Conservation (phyloP, 768 basidiomycete species). For the Hemileccinum rubropunctum region DNA sequence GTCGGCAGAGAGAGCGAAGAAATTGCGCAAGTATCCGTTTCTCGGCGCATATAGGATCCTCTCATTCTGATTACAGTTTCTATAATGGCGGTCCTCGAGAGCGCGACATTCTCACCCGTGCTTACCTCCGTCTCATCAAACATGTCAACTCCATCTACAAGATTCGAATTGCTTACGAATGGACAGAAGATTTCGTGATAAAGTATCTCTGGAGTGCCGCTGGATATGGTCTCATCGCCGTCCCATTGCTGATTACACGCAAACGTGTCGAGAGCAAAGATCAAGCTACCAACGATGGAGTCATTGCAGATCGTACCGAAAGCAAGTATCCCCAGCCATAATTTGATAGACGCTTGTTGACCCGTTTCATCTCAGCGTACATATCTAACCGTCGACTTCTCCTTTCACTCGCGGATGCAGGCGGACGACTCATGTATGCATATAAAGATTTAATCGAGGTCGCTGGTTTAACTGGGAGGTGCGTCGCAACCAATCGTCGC, state of each 20-base stretch:
- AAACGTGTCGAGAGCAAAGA: constrained; percentile 14
- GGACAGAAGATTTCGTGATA: constrained; percentile 97
- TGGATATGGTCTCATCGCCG: constrained; percentile 88
- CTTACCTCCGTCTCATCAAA: constrained; percentile 77
- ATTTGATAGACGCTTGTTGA: not conserved
- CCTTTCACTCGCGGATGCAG: constrained; percentile 94
- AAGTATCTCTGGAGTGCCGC: constrained; percentile 95
- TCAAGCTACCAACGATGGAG: constrained; percentile 23
- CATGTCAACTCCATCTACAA: constrained; percentile 94
- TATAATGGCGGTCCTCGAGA: constrained; percentile 88
- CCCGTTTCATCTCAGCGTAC: constrained; percentile 50
- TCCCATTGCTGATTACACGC: constrained; percentile 79
- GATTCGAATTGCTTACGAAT: constrained; percentile 90
- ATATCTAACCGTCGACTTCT: constrained; percentile 91
- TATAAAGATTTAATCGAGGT: constrained; percentile 94
- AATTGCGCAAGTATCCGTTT: constrained; percentile 62
- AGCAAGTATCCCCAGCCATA: constrained; percentile 28
- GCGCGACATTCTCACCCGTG: constrained; percentile 71
- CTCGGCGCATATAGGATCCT: not conserved
- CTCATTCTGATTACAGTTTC: constrained; percentile 49
- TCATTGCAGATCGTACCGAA: constrained; percentile 50
- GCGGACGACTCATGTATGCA: constrained; percentile 93
- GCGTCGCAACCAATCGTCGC: not conserved
- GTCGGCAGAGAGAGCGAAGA: constrained; percentile 91
- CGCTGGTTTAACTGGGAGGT: constrained; percentile 81